These are phyloP conservation scores for Pyrenochaeta sp. DNA, from an alignment of 2,329 filamentous ascomycete genomes.

Conservation along the genomic window DNA sequence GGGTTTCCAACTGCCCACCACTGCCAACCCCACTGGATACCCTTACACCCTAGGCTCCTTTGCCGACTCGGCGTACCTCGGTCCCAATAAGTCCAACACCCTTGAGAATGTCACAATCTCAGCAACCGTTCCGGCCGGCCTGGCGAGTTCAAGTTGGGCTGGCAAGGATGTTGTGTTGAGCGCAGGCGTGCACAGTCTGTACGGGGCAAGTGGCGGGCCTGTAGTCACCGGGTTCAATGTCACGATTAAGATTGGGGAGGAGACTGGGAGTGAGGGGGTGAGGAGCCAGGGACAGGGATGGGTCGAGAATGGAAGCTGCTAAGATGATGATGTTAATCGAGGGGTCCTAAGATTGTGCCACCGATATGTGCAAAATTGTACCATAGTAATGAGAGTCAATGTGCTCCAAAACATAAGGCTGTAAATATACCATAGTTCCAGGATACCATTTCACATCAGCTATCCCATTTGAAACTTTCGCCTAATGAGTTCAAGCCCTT, in stretches of 20 bases:
- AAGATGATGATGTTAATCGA: neutral
- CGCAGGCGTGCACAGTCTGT: constrained; percentile 37
- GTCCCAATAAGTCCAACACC: constrained; percentile 39
- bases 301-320: constrained; percentile 6
- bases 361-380: no score
- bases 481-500: no score
- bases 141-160: constrained; percentile 9
- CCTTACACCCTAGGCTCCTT: constrained; percentile 41
- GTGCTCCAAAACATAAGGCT: no score
- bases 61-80: constrained; percentile 48
- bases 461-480: no score
- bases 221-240: constrained; percentile 30
- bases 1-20: constrained; percentile 39
- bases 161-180: constrained; percentile 28
- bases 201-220: constrained; percentile 25
- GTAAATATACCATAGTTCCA: no score
- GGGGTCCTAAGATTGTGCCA: no score
- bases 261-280: constrained; percentile 19
- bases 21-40: constrained; percentile 27
- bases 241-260: constrained; percentile 24
- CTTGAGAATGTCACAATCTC: constrained; percentile 33
- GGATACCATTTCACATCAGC: no score
- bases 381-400: no score
- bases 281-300: constrained; percentile 15
- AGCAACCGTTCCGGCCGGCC: constrained; percentile 18